phyloP scores from a whole-genome alignment of 108 stramenopile genomes.

The Cyclotella kingstonii region DNA sequence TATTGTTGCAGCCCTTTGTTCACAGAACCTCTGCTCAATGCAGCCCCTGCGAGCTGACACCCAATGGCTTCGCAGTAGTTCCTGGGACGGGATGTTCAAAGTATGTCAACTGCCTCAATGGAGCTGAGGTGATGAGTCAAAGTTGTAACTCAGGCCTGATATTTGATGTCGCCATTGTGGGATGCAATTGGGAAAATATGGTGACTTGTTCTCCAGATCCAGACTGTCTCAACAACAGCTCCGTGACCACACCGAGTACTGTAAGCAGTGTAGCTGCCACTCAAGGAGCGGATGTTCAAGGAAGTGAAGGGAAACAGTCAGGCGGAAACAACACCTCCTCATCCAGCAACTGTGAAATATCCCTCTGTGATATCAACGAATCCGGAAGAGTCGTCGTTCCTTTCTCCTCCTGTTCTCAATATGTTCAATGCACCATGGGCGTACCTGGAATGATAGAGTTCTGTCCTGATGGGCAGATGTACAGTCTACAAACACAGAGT shows the following conservation, averaged over 20 bases:
- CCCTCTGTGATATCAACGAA: conserved; percentile 2
- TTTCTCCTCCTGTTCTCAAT: conserved; percentile 2
- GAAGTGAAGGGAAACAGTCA: neutral
- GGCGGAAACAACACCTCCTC: neutral
- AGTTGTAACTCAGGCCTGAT: conserved; percentile 6
- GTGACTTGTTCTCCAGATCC: conserved; percentile 12
- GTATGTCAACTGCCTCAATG: conserved; percentile 10
- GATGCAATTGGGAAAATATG: conserved; percentile 19
- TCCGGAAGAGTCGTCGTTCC: conserved; percentile 11
- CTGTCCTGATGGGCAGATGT: conserved; percentile 7
- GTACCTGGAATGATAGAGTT: conserved; percentile 1
- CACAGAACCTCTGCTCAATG: conserved; percentile 1
- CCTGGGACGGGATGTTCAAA: conserved; percentile 8
- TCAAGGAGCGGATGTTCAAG: neutral
- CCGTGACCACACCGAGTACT: too few species aligned
- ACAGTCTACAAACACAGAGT: conserved; percentile 8
- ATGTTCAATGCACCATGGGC: conserved; percentile 13
- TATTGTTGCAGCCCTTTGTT: neutral
- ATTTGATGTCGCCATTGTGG: conserved; percentile 6
- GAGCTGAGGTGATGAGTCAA: neutral
- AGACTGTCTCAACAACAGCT: neutral
- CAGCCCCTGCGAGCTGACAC: neutral
- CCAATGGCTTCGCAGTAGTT: conserved; percentile 9
- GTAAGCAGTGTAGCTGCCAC: neutral
- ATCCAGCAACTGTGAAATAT: neutral